A percentile compares a stretch with the other conserved stretches of the same genome.
Conservation (phyloP, 1,284 basidiomycete species). For the Ustilago lituana region DNA sequence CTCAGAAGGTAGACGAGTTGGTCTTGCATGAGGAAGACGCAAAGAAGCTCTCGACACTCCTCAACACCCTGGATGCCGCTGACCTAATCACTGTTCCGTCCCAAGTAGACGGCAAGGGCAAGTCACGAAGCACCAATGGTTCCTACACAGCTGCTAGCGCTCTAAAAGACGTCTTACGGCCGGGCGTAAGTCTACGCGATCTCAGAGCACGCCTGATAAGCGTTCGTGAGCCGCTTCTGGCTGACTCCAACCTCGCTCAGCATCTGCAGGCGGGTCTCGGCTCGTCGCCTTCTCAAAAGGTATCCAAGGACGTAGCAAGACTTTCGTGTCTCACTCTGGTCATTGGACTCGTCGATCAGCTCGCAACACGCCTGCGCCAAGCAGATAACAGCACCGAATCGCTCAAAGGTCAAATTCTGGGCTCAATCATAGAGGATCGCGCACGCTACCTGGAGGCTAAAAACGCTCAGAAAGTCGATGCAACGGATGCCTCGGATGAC, state of each 20-base stretch:
- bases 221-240: conserved; percentile 24
- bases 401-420: conserved; percentile 22
- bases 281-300: background rate
- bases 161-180: conserved; percentile 13
- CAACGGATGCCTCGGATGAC: background rate
- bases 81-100: conserved; percentile 2
- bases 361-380: conserved; percentile 31
- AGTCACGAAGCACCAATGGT: conserved; percentile 1
- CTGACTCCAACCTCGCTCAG: conserved; percentile 11
- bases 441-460: conserved; percentile 19
- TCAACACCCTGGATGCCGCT: conserved; percentile 8
- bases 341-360: conserved; percentile 40
- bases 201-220: conserved; percentile 20
- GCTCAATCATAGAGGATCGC: conserved; percentile 18
- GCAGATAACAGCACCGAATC: conserved; percentile 15
- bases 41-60: conserved; percentile 16
- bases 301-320: conserved; percentile 12
- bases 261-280: conserved; percentile 6
- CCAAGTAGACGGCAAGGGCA: conserved; percentile 14
- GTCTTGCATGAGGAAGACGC: conserved; percentile 23
- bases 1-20: conserved; percentile 19
- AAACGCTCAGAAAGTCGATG: conserved; percentile 6
- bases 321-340: conserved; percentile 30
- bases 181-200: conserved; percentile 25
- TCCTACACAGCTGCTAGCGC: background rate